Evolutionary conservation across 805 yeast species (phyloP).

Genomic region (Komagataella phaffii): DNA sequence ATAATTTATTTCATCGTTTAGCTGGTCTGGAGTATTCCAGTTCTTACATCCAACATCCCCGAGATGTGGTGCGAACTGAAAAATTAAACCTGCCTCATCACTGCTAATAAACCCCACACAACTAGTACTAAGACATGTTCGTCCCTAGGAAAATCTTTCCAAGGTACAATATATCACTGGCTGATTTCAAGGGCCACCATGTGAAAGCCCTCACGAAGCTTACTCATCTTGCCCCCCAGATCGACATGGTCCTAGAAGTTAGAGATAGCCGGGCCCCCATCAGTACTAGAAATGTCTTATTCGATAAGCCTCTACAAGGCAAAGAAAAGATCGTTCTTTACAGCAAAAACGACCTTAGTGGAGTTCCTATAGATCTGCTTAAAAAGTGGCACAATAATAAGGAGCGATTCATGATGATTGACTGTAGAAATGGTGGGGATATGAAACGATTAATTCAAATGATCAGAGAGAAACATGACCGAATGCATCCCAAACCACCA

Average conservation of each 20-base stretch:
- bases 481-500: constrained; percentile 62
- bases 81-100: background rate
- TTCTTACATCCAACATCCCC: background rate
- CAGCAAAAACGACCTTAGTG: constrained; percentile 59
- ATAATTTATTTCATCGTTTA: background rate
- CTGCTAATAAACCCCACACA: background rate
- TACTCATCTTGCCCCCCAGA: constrained; percentile 58
- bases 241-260: constrained; percentile 73
- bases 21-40: background rate
- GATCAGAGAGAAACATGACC: constrained; percentile 28
- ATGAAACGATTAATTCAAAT: constrained; percentile 34
- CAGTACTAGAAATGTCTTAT: constrained; percentile 66
- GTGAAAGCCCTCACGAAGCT: constrained; percentile 60
- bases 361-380: constrained; percentile 25
- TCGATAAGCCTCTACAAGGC: constrained; percentile 49
- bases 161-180: constrained; percentile 47
- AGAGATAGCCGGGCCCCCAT: constrained; percentile 87
- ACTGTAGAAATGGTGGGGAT: constrained; percentile 38
- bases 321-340: constrained; percentile 54
- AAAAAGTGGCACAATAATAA: constrained; percentile 31
- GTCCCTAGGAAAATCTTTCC: constrained; percentile 68
- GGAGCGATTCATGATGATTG: constrained; percentile 39
- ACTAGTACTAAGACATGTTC: constrained; percentile 18
- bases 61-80: background rate
- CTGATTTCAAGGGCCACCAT: constrained; percentile 89